Percentiles rank a stretch among this genome's conserved stretches.
Conservation (phyloP, 257 asterid species). For the Striga asiatica region DNA sequence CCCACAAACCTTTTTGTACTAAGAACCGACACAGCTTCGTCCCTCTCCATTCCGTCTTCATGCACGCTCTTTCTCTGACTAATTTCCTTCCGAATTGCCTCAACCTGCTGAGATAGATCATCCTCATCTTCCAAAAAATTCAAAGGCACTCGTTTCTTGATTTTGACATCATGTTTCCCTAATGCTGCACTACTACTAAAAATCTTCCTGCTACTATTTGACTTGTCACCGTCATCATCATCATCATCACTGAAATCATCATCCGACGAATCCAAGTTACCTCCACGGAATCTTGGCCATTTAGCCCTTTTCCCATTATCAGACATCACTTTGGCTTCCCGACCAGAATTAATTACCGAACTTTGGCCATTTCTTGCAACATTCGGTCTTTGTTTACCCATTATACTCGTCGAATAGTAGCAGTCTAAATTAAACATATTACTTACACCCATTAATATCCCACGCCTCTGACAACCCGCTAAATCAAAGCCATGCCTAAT, state of each 20-base stretch:
- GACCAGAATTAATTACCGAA: conserved; percentile 18
- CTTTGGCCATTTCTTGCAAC: conserved; percentile 28
- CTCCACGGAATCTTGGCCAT: conserved; percentile 51
- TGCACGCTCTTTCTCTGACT: conserved; percentile 33
- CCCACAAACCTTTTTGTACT: conserved; percentile 56
- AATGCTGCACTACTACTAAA: conserved; percentile 57
- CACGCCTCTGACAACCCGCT: conserved; percentile 12
- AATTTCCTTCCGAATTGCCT: conserved; percentile 51
- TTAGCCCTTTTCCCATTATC: conserved; percentile 20
- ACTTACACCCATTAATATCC: conserved; percentile 17
- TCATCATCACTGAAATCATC: conserved; percentile 38
- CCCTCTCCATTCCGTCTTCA: conserved; percentile 26
- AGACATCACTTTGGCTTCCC: conserved; percentile 15
- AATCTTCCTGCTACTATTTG: conserved; percentile 21
- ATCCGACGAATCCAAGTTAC: conserved; percentile 27
- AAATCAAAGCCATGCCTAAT: conserved; percentile 16
- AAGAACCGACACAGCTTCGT: conserved; percentile 40
- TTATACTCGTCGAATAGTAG: conserved; percentile 30
- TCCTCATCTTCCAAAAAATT: conserved; percentile 52
- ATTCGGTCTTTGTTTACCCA: conserved; percentile 14
- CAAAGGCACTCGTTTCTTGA: conserved; percentile 56
- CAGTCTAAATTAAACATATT: conserved; percentile 20
- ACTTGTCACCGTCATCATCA: conserved; percentile 28
- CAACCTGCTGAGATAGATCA: conserved; percentile 52
- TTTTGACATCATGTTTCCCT: conserved; percentile 59